A percentile compares a stretch with the other conserved stretches of the same genome.
Conservation (phyloP, 148 eudicot species). For the Tetragonia tetragonoides region DNA sequence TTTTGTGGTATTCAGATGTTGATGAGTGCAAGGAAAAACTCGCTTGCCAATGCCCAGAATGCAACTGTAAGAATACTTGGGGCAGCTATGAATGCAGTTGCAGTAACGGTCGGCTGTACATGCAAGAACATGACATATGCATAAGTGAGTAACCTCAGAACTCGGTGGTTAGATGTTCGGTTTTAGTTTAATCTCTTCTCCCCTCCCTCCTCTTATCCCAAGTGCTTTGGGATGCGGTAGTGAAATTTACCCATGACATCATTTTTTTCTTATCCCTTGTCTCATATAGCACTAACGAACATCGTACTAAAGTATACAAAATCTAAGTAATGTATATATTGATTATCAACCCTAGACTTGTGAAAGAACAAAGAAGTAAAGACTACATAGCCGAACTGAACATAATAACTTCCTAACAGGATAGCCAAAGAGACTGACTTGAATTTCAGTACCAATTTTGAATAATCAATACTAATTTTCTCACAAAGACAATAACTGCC, state of each 20-base stretch:
- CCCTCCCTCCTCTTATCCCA: neutral
- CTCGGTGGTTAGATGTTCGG: neutral
- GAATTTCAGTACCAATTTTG: too few relatives aligned
- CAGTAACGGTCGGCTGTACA: slow-evolving; percentile 54
- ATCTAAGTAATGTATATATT: too few relatives aligned
- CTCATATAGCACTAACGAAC: too few relatives aligned
- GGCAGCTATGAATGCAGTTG: slow-evolving; percentile 85
- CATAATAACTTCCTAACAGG: too few relatives aligned
- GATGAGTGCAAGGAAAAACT: slow-evolving; percentile 78
- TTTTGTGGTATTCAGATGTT: slow-evolving; percentile 46
- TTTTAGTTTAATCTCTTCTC: neutral
- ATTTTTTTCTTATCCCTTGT: neutral
- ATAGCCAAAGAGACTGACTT: too few relatives aligned
- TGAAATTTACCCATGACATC: neutral
- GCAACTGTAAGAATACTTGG: slow-evolving; percentile 95
- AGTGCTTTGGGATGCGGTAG: neutral
- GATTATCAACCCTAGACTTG: too few relatives aligned
- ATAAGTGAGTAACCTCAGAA: slow-evolving; percentile 52
- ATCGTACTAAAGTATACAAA: too few relatives aligned
- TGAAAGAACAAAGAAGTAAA: too few relatives aligned
- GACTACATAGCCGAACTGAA: too few relatives aligned
- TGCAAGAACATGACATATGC: slow-evolving; percentile 87
- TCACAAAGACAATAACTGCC: too few relatives aligned
- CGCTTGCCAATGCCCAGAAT: slow-evolving; percentile 82
- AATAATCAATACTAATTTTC: too few relatives aligned